Evolutionary conservation across 2,329 filamentous ascomycete genomes (phyloP), one percentile per base, ranked within the genome.

Genomic region (Diaporthe sp.): DNA sequence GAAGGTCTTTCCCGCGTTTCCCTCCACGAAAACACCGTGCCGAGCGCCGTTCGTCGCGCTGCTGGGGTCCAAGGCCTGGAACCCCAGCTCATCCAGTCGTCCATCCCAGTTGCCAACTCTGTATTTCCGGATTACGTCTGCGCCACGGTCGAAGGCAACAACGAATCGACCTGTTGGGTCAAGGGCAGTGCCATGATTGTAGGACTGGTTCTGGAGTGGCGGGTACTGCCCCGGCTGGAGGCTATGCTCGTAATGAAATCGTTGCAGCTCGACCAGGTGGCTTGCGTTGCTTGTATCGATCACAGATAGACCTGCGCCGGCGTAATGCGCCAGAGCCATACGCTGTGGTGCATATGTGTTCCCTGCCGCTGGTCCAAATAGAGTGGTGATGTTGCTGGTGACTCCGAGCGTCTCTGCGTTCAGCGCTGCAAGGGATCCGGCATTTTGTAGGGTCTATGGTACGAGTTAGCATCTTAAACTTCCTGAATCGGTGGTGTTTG

Each of bases 311-410:
- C 61, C 61, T 15, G 61, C 44, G 0, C 61, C 61, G 12, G 42
- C 61, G 44, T 67, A 49, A 19, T 67, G 61, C 37, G 61, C 61
- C 19, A 67, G 4, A n/a, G 44, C 61, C 44, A 67, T 67, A 19
- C 61, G 61, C 1, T 67, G 13, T 9, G 19, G 44, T 10, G 42
- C 61, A n/a, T 67, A 67, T 17, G 28, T 67, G 3, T 34, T n/a
- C 19, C 61, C 44, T 37, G 61, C 61, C 2, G 61, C 44, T 7
- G 61, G 61, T 12, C 44, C 42, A 13, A 34, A 46, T 10, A 67
- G 8, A 4, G 61, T 67, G 19, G 61, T 67, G 44, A 67, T 51
- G 44, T 67, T 67, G 61, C 61, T 67, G 3, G 61, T 67, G 8
- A n/a, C 42, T 3, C 4, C 9, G 19, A 67, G 61, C 8, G 61